A percentile compares a stretch with the other conserved stretches of the same genome.
Conservation (phyloP, 306 rosid genomes). For the Gastrolobium bilobum region DNA sequence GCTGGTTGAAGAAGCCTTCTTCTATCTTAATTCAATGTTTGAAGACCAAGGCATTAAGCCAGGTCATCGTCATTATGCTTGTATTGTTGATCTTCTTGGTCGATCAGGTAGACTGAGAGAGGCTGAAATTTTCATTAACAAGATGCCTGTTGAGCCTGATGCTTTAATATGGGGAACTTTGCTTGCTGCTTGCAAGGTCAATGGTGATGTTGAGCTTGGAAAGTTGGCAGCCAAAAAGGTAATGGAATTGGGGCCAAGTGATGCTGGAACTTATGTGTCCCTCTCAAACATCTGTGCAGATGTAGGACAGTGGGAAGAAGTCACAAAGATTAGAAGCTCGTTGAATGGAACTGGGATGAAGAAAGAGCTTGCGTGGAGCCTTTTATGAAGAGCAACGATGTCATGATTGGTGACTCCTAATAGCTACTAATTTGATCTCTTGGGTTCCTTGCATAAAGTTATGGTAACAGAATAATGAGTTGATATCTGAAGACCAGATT, state of each 20-base stretch:
- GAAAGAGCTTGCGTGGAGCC: conserved; percentile 84
- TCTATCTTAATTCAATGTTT: conserved; percentile 71
- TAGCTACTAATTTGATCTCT: conserved; percentile 1
- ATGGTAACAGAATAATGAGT: conserved; percentile 11
- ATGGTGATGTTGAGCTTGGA: conserved; percentile 76
- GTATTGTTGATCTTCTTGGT: conserved; percentile 83
- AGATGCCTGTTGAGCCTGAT: conserved; percentile 69
- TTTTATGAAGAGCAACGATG: conserved; percentile 48
- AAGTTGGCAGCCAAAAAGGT: conserved; percentile 71
- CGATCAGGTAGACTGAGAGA: conserved; percentile 76
- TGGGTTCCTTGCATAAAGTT: background rate
- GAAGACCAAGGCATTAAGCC: conserved; percentile 66
- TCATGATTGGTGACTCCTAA: conserved; percentile 30
- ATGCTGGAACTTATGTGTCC: conserved; percentile 70
- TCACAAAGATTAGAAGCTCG: conserved; percentile 63
- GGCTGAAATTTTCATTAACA: conserved; percentile 67
- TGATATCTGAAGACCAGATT: conserved; percentile 25
- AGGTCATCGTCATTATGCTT: conserved; percentile 73
- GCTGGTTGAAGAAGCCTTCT: conserved; percentile 78
- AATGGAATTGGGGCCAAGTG: conserved; percentile 66
- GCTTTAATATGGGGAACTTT: conserved; percentile 79
- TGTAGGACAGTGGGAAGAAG: conserved; percentile 79
- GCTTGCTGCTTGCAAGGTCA: conserved; percentile 82
- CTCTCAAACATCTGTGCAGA: conserved; percentile 84
- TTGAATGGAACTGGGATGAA: conserved; percentile 63